Evolutionary conservation across 23 red algal genomes (phyloP), one percentile per base, ranked within the genome.

Genomic region (Cyanidium caldarium): DNA sequence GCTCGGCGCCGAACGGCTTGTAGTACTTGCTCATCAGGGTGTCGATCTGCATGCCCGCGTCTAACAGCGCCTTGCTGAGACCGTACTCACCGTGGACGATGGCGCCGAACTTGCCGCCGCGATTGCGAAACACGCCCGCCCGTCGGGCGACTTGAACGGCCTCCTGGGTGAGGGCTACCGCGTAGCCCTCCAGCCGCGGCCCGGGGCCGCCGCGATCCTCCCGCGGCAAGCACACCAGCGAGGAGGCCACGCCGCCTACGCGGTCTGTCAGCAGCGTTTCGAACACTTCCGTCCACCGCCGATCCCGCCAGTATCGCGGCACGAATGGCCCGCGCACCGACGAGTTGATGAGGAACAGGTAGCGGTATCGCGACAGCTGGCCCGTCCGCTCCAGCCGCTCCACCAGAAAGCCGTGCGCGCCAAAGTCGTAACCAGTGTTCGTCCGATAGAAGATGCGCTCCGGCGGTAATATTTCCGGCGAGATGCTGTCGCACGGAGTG

Each of bases 11-110:
- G n/a, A 16, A 61, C 7, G 31, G 19, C 5, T 28, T 16, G n/a
- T 61, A 28, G 23, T 61, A 61, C 31, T 61, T 61, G 51, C n/a
- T 61, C 51, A 61, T 61, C 10, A 61, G 51, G 7, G 51, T 61
- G 23, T 61, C 51, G 10, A 61, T 28, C 19, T 16, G 31, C n/a
- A 61, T 16, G 21, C 51, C 51, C 3, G 51, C 51, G 7, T 28
- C n/a, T 16, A 61, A 61, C 19, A 61, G 10, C 10, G 51, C 51
- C 7, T 25, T 5, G 7, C n/a, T 61, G n/a, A 61, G 21, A 28
- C 51, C 51, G 31, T 28, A 61, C 21, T 61, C 51, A 21, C 51
- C 51, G 23, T 61, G 31, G 5, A 61, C n/a, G 5, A 61, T 61
- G 21, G 51, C 23, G 13, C 31, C 51, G 7, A 16, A 28, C 21